Percentiles rank a stretch among this genome's conserved stretches.
Conservation (phyloP, 306 rosid species). For the Sicyos edulis region DNA sequence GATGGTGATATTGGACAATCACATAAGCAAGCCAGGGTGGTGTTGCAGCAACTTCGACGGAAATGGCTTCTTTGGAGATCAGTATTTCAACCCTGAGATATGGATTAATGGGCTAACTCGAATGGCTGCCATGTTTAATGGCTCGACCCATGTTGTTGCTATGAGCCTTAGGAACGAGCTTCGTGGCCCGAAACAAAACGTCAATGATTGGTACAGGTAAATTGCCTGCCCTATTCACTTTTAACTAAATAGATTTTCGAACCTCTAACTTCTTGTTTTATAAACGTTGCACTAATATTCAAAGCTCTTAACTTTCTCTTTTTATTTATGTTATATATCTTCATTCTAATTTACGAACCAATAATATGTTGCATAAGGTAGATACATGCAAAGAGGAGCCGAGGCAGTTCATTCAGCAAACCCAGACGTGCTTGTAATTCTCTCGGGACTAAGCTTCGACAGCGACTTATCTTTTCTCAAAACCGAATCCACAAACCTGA, state of each 20-base stretch:
- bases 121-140: constrained; percentile 71
- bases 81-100: constrained; percentile 48
- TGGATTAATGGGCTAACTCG: constrained; percentile 67
- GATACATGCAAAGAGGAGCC: constrained; percentile 89
- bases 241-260: no score
- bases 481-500: constrained; percentile 35
- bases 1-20: constrained; percentile 84
- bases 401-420: constrained; percentile 86
- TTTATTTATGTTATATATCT: no score
- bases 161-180: constrained; percentile 92
- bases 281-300: no score
- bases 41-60: constrained; percentile 63
- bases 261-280: no score
- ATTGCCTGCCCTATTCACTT: no score
- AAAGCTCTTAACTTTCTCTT: no score
- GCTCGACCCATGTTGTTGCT: constrained; percentile 50
- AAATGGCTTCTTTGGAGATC: constrained; percentile 74
- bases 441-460: constrained; percentile 69
- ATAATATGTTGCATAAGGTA: constrained; percentile 14
- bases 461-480: constrained; percentile 56
- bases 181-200: constrained; percentile 71
- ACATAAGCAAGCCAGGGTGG: constrained; percentile 72
- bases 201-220: constrained; percentile 76
- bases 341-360: background rate
- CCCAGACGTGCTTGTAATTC: constrained; percentile 59